Conservation (phyloP, 768 basidiomycete species). For the Rhodotorula toruloides region DNA sequence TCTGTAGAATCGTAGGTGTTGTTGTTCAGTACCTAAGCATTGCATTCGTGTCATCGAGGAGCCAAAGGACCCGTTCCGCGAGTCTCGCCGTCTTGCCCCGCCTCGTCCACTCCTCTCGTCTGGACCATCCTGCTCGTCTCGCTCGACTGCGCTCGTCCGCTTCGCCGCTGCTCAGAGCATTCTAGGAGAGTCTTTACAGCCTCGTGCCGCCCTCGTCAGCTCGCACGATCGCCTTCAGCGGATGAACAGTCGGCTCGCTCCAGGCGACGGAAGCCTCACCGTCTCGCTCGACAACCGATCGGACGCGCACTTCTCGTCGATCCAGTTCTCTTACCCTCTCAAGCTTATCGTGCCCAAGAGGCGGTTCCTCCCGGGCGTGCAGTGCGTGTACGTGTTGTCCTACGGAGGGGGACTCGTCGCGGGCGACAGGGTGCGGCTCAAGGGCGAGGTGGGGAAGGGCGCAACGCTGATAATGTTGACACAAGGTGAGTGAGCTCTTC, state of each 20-base stretch:
- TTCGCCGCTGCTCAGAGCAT: no score
- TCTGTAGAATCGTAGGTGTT: no score
- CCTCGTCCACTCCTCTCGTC: no score
- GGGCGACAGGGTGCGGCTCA: slow-evolving; percentile 67
- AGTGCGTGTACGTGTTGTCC: slow-evolving; percentile 60
- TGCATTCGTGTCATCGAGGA: no score
- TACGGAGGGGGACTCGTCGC: slow-evolving; percentile 91
- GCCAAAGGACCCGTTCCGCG: no score
- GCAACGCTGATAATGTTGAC: slow-evolving; percentile 69
- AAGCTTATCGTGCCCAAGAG: slow-evolving; percentile 34
- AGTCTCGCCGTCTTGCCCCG: no score
- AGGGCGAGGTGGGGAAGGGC: slow-evolving; percentile 57
- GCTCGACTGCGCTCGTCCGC: no score
- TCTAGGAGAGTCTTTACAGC: no score
- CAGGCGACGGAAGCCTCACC: slow-evolving; percentile 24
- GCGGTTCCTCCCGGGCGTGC: slow-evolving; percentile 10
- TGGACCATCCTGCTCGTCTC: no score
- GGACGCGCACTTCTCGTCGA: slow-evolving; percentile 2
- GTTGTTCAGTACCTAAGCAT: no score
- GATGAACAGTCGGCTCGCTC: slow-evolving; percentile 9
- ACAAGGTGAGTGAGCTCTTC: slow-evolving; percentile 60
- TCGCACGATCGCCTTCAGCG: no score
- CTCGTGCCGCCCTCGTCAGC: neutral
- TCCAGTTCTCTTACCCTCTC: slow-evolving; percentile 39
- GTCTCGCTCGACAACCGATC: neutral